Base-by-base conservation (phyloP, 352 stramenopile genomes). In the Blastocystis sp. region DNA sequence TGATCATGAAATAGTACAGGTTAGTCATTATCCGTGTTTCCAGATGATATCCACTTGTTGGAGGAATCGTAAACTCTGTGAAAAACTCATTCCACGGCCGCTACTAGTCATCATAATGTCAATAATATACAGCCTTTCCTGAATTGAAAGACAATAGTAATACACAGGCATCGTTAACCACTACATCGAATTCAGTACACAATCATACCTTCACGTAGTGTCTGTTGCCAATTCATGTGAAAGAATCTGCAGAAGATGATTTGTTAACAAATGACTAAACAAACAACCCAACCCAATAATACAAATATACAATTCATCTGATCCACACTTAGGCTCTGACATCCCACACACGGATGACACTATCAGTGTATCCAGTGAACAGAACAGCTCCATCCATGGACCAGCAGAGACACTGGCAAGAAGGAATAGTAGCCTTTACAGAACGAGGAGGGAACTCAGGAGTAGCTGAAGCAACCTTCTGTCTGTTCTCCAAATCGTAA, bases 331-430 rank as follows among this genome's bases (percentile, higher is more conserved):
- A 61, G 5, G 54, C 54, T 61, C 54, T 61, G 3, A 88, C 88
- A 51, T 89, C 49, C 86, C 86, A 90, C 24, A 90, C 96, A 90
- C 96, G 96, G 88, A 99, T 97, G 78, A 96, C 91, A 90, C 96
- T 95, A 90, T 99, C 97, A 63, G 96, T 97, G 93, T 98, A 99
- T 88, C 97, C 97, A 89, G 95, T 96, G 91, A 98, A 99, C 97
- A n/a, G n/a, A n/a, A n/a, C n/a, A n/a, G n/a, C n/a, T n/a, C n/a
- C n/a, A n/a, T n/a, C n/a, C n/a, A n/a, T n/a, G n/a, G n/a, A n/a
- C n/a, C 96, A 99, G 86, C 95, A 93, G 88, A 99, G 93, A 91
- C 93, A 98, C 61, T 96, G 97, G 91, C 95, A 98, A 91, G 97
- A 93, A 69, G 96, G 96, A 42, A 93, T 91, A 90, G 94, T 93